Base-by-base conservation (phyloP, 2,329 filamentous ascomycete genomes). In the Trichoderma semiorbis region DNA sequence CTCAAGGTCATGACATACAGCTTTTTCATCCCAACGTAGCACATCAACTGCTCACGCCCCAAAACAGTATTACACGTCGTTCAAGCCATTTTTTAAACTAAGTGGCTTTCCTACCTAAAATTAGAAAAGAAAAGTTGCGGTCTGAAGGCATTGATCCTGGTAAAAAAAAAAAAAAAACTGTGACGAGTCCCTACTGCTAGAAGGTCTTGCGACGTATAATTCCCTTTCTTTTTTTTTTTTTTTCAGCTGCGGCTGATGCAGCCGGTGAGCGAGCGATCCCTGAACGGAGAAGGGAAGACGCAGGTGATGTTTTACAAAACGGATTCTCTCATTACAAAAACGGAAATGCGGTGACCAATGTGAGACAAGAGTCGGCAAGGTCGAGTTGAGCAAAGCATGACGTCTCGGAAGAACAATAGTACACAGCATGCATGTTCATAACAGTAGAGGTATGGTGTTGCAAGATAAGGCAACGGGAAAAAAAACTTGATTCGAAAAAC, bases 211-310 rank as follows among this genome's bases (percentile, higher is more conserved):
- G n/a, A 21, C 57, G 30, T 34, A n/a, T 16, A 26, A 43, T 21
- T 39, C 12, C n/a, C 11, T 34, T 34, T n/a, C n/a, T 61, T 61
- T 30, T 10, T 61, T 60, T 55, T 57, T n/a, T 61, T 61, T 57
- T 57, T 34, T 68, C 53, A 68, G 65, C 65, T 60, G 65, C 65
- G 65, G 65, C 65, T 68, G 65, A 60, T 60, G 28, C 65, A 32
- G n/a, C 55, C 36, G 55, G 65, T 68, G 50, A 67, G 32, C 47
- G 11, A 21, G 53, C 10, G 30, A 65, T 60, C 57, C 28, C 21
- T 34, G 58, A 8, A 61, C 28, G n/a, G 39, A 57, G 21, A 36
- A 36, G 50, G 21, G 10, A 57, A 43, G 64, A 24, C n/a, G 50
- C 43, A 58, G 50, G 11, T 21, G 36, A n/a, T 58, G 64, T 67